A percentile compares a stretch with the other conserved stretches of the same genome.
Conservation (phyloP, 371 early-diverging fungal genomes). For the Apophysomyces trapeziformis region DNA sequence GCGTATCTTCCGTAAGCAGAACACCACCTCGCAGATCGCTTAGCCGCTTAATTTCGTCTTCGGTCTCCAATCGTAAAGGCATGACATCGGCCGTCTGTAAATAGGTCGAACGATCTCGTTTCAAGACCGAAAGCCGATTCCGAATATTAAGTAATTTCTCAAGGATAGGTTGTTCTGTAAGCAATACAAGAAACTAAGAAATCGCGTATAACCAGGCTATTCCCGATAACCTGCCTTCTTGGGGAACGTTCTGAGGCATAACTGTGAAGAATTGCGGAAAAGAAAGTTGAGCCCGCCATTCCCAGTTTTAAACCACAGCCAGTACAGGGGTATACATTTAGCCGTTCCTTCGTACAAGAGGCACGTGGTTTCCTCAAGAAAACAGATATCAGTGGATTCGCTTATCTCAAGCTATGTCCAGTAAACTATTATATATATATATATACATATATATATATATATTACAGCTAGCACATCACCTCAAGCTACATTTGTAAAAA, state of each 20-base stretch:
- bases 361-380: no score
- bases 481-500: no score
- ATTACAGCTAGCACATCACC: no score
- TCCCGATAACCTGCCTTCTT: slow-evolving; percentile 23
- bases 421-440: no score
- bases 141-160: slow-evolving; percentile 65
- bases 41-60: slow-evolving; percentile 35
- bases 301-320: not conserved
- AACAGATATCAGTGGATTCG: no score
- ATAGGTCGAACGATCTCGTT: slow-evolving; percentile 72
- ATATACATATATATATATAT: no score
- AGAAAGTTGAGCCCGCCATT: not conserved
- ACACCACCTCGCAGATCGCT: slow-evolving; percentile 31
- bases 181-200: not conserved
- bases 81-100: slow-evolving; percentile 64
- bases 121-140: slow-evolving; percentile 70
- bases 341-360: no score
- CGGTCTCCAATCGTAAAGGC: slow-evolving; percentile 54
- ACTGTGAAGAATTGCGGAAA: not conserved
- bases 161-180: slow-evolving; percentile 63
- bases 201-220: not conserved
- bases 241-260: slow-evolving; percentile 33
- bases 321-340: no score
- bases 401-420: no score
- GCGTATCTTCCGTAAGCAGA: slow-evolving; percentile 25